A percentile compares a stretch with the other conserved stretches of the same genome.
Conservation (phyloP, 805 yeast species). For the Ogataea thermomethanolica region DNA sequence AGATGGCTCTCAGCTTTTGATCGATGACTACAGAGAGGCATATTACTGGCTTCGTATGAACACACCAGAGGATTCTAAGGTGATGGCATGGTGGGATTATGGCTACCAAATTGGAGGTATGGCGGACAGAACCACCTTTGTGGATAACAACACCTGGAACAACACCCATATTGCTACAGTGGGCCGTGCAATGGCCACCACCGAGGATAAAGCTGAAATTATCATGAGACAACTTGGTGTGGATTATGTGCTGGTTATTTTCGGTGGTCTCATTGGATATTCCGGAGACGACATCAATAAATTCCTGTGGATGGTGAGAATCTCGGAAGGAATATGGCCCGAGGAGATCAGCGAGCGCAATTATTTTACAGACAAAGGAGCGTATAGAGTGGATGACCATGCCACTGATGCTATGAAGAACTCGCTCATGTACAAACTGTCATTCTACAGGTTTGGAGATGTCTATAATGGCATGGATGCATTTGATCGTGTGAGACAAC, state of each 20-base stretch:
- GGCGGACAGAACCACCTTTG: slow-evolving; percentile 98
- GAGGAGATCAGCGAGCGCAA: slow-evolving; percentile 89
- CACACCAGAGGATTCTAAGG: slow-evolving; percentile 91
- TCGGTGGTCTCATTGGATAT: slow-evolving; percentile 91
- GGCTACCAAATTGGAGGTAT: slow-evolving; percentile 99
- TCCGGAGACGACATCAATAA: slow-evolving; percentile 96
- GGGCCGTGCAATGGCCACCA: slow-evolving; percentile 94
- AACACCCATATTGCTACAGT: slow-evolving; percentile 99
- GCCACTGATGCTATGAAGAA: slow-evolving; percentile 86
- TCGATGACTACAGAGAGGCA: slow-evolving; percentile 98
- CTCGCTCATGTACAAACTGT: slow-evolving; percentile 92
- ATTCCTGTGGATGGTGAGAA: slow-evolving; percentile 98
- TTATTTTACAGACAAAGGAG: slow-evolving; percentile 81
- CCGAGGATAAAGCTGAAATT: slow-evolving; percentile 84
- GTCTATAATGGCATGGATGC: slow-evolving; percentile 60
- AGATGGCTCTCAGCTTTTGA: slow-evolving; percentile 80
- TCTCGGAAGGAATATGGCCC: slow-evolving; percentile 99
- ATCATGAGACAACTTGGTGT: slow-evolving; percentile 89
- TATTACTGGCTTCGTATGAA: slow-evolving; percentile 99
- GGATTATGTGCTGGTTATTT: slow-evolving; percentile 87
- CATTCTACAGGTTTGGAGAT: slow-evolving; percentile 81
- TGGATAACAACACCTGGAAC: slow-evolving; percentile 99
- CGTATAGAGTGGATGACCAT: slow-evolving; percentile 76
- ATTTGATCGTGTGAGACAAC: slow-evolving; percentile 84
- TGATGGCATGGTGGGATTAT: slow-evolving; percentile 99